phyloP scores from a whole-genome alignment of 2,329 filamentous ascomycete species.

The Tolypocladium paradoxum region DNA sequence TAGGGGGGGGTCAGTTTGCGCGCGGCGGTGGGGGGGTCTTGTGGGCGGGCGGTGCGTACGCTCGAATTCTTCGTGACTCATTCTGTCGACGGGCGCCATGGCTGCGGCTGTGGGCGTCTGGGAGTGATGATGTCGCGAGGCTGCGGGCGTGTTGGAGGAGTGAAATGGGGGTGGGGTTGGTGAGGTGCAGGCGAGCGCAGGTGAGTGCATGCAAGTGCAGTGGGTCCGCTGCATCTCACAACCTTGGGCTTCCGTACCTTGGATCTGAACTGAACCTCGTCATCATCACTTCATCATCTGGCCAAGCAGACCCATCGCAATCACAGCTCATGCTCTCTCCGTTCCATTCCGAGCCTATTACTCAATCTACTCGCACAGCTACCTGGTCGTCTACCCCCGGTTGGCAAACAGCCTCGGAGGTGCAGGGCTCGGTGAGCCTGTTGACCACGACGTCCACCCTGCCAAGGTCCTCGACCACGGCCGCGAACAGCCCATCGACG shows the following conservation, averaged over 20 bases:
- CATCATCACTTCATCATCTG: too few species aligned
- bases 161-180: neutral
- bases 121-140: neutral
- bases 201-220: neutral
- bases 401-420: slow-evolving; percentile 41
- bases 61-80: slow-evolving; percentile 28
- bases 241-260: too few species aligned
- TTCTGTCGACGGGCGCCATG: slow-evolving; percentile 31
- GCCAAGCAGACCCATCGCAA: too few species aligned
- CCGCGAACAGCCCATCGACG: slow-evolving; percentile 29
- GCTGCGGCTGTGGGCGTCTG: slow-evolving; percentile 1
- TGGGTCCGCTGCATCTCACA: too few species aligned
- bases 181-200: neutral
- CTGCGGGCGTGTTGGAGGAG: neutral
- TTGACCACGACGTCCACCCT: slow-evolving; percentile 38
- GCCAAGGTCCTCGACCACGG: slow-evolving; percentile 28
- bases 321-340: too few species aligned
- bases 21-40: too few species aligned
- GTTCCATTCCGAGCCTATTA: too few species aligned
- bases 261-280: too few species aligned
- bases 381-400: slow-evolving; percentile 34
- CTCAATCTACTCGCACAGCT: neutral
- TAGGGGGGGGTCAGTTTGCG: slow-evolving; percentile 12
- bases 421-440: too few species aligned
- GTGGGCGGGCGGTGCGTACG: slow-evolving; percentile 15